phyloP scores from a whole-genome alignment of 2,329 filamentous ascomycete genomes.

The Colletotrichum lindemuthianum region DNA sequence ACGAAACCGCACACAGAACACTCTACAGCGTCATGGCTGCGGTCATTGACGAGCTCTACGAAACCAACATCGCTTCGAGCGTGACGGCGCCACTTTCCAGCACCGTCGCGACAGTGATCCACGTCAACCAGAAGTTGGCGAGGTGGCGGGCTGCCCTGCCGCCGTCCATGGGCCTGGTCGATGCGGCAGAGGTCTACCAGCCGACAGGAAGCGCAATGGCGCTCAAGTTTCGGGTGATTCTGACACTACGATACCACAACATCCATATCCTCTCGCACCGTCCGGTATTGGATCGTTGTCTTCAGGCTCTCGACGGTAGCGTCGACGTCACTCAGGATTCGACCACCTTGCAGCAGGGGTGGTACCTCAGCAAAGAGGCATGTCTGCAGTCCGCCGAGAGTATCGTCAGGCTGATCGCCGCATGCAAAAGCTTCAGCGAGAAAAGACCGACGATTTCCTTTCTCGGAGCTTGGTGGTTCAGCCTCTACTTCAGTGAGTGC shows the following conservation, averaged over 20 bases:
- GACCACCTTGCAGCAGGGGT: conserved; percentile 36
- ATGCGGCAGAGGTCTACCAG: conserved; percentile 39
- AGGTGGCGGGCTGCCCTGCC: conserved; percentile 50
- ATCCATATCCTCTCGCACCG: conserved; percentile 45
- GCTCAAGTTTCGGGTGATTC: conserved; percentile 52
- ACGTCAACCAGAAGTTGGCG: conserved; percentile 50
- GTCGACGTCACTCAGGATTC: conserved; percentile 25
- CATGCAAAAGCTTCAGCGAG: conserved; percentile 32
- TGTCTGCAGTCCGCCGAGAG: conserved; percentile 40
- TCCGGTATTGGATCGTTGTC: conserved; percentile 41
- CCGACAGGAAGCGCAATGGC: conserved; percentile 33
- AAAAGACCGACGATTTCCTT: conserved; percentile 31
- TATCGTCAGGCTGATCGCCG: conserved; percentile 39
- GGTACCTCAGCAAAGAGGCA: conserved; percentile 37
- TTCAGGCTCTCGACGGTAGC: conserved; percentile 32
- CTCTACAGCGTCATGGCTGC: conserved; percentile 48
- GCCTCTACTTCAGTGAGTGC: conserved; percentile 44
- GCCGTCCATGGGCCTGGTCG: conserved; percentile 40
- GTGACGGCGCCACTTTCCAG: conserved; percentile 39
- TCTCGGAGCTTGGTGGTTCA: conserved; percentile 46
- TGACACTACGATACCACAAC: conserved; percentile 46
- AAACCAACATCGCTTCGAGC: conserved; percentile 53
- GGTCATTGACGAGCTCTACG: conserved; percentile 54
- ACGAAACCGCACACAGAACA: conserved; percentile 36
- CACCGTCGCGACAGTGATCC: conserved; percentile 48